Conservation (phyloP, 1,284 basidiomycete genomes). For the Salmacisia buchloeana region DNA sequence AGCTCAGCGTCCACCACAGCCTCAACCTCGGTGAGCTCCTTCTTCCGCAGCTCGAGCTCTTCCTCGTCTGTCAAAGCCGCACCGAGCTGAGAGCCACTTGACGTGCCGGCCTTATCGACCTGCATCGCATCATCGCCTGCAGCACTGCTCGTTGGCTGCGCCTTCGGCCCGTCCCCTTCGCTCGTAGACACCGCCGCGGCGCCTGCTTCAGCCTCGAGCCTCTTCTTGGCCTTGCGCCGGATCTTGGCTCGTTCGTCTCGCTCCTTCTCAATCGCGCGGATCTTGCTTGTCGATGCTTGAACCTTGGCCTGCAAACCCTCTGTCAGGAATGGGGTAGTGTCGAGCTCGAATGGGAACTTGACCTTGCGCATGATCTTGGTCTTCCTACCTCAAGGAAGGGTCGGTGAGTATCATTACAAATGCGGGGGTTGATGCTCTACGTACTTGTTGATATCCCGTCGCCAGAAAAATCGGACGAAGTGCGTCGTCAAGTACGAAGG, state of each 20-base stretch:
- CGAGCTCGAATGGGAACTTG: slow-evolving; percentile 81
- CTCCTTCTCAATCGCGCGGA: slow-evolving; percentile 76
- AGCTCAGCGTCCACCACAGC: slow-evolving; percentile 63
- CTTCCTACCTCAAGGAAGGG: slow-evolving; percentile 41
- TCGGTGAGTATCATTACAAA: neutral
- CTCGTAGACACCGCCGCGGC: slow-evolving; percentile 20
- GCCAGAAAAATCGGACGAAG: slow-evolving; percentile 94
- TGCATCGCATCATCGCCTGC: slow-evolving; percentile 51
- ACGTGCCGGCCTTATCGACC: neutral
- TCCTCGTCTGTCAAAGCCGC: slow-evolving; percentile 59
- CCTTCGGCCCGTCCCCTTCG: slow-evolving; percentile 41
- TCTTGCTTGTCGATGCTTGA: slow-evolving; percentile 63
- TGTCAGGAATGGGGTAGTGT: slow-evolving; percentile 74
- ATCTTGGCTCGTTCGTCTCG: slow-evolving; percentile 77
- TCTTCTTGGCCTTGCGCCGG: slow-evolving; percentile 62
- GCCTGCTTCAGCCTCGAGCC: slow-evolving; percentile 33
- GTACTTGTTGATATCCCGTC: slow-evolving; percentile 72
- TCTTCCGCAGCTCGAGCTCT: slow-evolving; percentile 57
- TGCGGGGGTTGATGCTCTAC: too few relatives aligned
- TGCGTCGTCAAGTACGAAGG: slow-evolving; percentile 78
- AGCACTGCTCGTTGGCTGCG: slow-evolving; percentile 57
- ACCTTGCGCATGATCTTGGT: slow-evolving; percentile 70
- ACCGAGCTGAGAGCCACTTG: slow-evolving; percentile 21
- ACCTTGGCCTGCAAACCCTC: slow-evolving; percentile 71
- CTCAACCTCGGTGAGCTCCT: slow-evolving; percentile 25